phyloP scores from a whole-genome alignment of 495 filamentous ascomycete species.

The Poronia punctata region DNA sequence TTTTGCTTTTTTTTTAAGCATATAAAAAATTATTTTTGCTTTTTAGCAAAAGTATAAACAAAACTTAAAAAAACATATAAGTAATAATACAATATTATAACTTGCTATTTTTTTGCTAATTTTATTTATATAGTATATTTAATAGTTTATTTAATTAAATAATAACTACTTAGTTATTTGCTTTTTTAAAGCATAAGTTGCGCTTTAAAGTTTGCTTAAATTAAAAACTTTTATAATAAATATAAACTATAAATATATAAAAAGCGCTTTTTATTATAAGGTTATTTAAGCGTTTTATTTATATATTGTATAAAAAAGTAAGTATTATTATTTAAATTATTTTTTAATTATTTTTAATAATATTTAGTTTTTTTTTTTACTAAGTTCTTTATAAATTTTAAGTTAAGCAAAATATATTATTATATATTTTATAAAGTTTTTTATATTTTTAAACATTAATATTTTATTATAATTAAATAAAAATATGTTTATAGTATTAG shows the following conservation, averaged over 20 bases:
- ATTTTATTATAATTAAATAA: background rate
- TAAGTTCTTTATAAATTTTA: background rate
- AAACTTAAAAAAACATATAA: constrained; percentile 4
- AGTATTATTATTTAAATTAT: background rate
- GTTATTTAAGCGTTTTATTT: background rate
- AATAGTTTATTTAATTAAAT: constrained; percentile 5
- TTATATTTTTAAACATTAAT: background rate
- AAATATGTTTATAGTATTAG: background rate
- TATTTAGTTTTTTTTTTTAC: background rate
- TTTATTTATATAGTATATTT: constrained; percentile 3
- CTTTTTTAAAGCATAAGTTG: background rate
- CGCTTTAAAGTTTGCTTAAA: background rate
- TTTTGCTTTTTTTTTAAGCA: constrained; percentile 1
- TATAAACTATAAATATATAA: constrained; percentile 1
- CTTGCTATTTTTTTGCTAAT: background rate
- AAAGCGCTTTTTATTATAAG: background rate
- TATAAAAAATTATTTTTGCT: constrained; percentile 3
- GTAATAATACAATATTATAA: background rate
- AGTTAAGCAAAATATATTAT: background rate
- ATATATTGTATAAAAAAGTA: background rate
- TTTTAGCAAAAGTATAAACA: constrained; percentile 2
- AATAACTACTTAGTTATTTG: constrained; percentile 7
- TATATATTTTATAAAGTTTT: constrained; percentile 2
- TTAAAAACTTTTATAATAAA: background rate
- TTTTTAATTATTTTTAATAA: background rate